Base-by-base conservation (phyloP, 257 asterid species). In the Coffea canephora region DNA sequence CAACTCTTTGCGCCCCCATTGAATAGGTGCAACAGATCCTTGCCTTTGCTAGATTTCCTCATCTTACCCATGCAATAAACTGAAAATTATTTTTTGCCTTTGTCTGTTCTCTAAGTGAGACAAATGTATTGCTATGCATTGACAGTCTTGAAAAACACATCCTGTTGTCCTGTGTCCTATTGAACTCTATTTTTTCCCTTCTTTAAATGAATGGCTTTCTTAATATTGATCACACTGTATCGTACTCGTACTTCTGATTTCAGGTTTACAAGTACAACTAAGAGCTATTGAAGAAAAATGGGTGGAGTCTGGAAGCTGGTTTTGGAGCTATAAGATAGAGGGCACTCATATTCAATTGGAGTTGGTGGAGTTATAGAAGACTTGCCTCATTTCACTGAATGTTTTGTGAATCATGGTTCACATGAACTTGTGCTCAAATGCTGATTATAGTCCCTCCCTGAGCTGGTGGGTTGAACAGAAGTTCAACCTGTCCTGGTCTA, bases 291-390 rank as follows among this genome's bases (percentile, higher is more conserved):
- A 86, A 78, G 86, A 84, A 8, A 89, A 88, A 57, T 81, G 86
- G 91, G 89, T 89, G 93, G 96, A 92, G 69, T 84, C 83, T 68
- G 99, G 99, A 86, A 90, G 95, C 86, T 96, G 99, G 99, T 90
- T 84, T 84, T 96, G 99, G 99, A 88, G 88, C 84, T 96, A 96
- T 85, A 81, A 79, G 81, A 78, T 89, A 84, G 71, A 66, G 31
- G 97, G 94, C 78, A 77, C 89, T 59, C 97, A 87, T 81, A 83
- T 95, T 81, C 91, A 87, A 81, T 70, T 95, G 85, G 95, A 94
- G 82, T 64, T 92, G 89, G 87, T 85, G 78, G 93, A 92, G 88
- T 80, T 78, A 79, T 88, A 86, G 88, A 85, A 78, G 82, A 72
- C 78, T 59, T 43, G 79, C 61, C 79, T 31, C 64, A 77, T 79